Base-by-base conservation (phyloP, 2,329 filamentous ascomycete species). In the Ceratocystis colombiana region DNA sequence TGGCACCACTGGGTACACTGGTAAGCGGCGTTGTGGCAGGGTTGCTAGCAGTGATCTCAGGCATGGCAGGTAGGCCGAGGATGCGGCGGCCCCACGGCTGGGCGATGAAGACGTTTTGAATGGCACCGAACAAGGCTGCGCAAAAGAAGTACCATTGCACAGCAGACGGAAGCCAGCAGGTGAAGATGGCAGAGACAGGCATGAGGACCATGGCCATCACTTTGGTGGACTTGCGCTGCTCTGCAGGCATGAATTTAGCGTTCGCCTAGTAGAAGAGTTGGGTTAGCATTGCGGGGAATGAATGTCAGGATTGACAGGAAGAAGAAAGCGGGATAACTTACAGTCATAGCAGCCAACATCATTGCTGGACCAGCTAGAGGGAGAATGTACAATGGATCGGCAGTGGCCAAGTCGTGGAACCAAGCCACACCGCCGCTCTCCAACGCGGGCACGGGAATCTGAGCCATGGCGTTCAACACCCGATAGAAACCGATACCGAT, bases 401-500 rank as follows among this genome's bases (percentile, higher is more conserved):
- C 75, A 25, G 85, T 73, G 0, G 90, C 87, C 69, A 99, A 76
- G 74, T 97, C 88, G 1, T 78, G 76, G 70, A 97, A 83, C 94
- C 94, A 99, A 50, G 86, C 76, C 45, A 86, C 76, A 2, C 89
- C 87, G 41, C 88, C 89, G 0, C 77, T 78, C 71, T 89, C 83
- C 70, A 97, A 75, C 0, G 84, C 87, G 0, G 93, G 93, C 4
- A 96, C 90, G 3, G 93, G 93, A 61, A 97, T 77, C 25, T 79
- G 75, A 1, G 84, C 76, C 88, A 96, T 95, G 70, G 81, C 86
- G 64, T 84, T 82, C 69, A 95, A 75, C 59, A 93, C 79, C 68
- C 88, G 84, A 79, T 93, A 97, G 68, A 88, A 86, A 71, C 91
- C 90, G 74, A 85, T 90, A 68, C 88, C 88, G 69, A 96, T 79